Evolutionary conservation across 2,329 filamentous ascomycete species (phyloP).

Genomic region (Paraphaeosphaeria minitans): DNA sequence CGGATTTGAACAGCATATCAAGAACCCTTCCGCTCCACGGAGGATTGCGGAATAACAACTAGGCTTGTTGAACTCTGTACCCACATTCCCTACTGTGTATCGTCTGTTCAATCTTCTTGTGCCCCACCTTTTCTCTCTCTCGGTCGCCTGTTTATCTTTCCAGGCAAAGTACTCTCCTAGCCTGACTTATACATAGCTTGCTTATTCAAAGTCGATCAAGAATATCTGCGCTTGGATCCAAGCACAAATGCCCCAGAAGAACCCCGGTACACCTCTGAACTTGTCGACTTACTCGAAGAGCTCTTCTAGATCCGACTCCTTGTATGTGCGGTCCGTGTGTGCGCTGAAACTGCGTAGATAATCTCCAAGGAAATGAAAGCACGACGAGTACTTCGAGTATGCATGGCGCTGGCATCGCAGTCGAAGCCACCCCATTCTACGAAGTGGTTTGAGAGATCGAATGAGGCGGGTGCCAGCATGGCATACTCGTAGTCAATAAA

Average conservation of each 20-base stretch:
- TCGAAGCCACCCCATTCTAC: constrained; percentile 98
- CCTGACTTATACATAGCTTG: constrained; percentile 82
- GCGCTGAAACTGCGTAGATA: constrained; percentile 75
- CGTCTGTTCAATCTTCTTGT: constrained; percentile 58
- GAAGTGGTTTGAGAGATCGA: constrained; percentile 97
- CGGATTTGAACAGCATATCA: too few species aligned
- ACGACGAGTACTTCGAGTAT: too few species aligned
- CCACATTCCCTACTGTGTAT: too few species aligned
- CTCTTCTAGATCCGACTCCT: constrained; percentile 67
- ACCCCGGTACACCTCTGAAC: constrained; percentile 87
- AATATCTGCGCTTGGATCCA: constrained; percentile 93
- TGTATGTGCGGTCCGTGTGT: constrained; percentile 43
- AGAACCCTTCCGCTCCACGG: too few species aligned
- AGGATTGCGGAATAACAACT: too few species aligned
- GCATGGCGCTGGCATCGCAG: constrained; percentile 80
- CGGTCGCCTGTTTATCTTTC: constrained; percentile 75
- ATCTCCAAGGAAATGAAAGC: constrained; percentile 80
- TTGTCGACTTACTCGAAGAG: constrained; percentile 82
- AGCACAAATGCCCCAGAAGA: constrained; percentile 93
- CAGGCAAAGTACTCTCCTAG: constrained; percentile 93
- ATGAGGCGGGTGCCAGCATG: constrained; percentile 89
- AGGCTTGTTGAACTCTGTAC: too few species aligned
- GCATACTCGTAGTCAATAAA: constrained; percentile 99
- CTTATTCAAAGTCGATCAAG: constrained; percentile 96
- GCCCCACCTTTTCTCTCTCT: constrained; percentile 85